Evolutionary conservation across 352 stramenopile genomes (phyloP).

Genomic region (Phytophthora colocasiae): DNA sequence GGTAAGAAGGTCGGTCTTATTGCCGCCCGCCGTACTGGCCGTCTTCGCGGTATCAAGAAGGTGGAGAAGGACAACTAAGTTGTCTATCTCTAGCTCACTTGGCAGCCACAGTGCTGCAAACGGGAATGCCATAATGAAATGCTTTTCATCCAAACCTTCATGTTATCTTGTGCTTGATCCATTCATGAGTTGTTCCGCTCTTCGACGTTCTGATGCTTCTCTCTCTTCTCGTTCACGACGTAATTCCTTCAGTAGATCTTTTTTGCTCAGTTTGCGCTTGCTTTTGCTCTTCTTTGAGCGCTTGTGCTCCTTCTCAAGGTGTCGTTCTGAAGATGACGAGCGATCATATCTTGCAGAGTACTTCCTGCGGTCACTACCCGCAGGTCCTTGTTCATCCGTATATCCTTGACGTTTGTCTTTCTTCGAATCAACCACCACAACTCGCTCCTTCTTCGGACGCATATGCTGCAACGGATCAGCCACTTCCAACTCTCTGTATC

Average conservation of each 20-base stretch:
- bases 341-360: conserved; percentile 39
- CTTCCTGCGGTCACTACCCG: conserved; percentile 37
- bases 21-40: conserved; percentile 96
- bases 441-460: conserved; percentile 36
- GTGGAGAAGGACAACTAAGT: conserved; percentile 91
- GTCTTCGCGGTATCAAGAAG: conserved; percentile 98
- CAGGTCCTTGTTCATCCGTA: conserved; percentile 22
- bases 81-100: conserved; percentile 30
- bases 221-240: conserved; percentile 52
- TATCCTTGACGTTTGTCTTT: conserved; percentile 9
- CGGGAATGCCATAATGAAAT: conserved; percentile 64
- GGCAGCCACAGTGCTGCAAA: conserved; percentile 25
- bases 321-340: conserved; percentile 21
- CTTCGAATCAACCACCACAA: conserved; percentile 4
- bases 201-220: conserved; percentile 35
- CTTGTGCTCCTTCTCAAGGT: conserved; percentile 8
- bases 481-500: conserved; percentile 40
- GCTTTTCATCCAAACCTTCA: conserved; percentile 34
- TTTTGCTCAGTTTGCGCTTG: conserved; percentile 22
- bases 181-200: conserved; percentile 41
- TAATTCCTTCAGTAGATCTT: conserved; percentile 42
- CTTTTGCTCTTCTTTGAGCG: conserved; percentile 23
- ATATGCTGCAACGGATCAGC: conserved; percentile 53
- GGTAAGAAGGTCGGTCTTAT: conserved; percentile 99
- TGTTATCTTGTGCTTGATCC: background rate